Evolutionary conservation across 2,329 filamentous ascomycete genomes (phyloP).

Genomic region (Pezicula rhizophila): DNA sequence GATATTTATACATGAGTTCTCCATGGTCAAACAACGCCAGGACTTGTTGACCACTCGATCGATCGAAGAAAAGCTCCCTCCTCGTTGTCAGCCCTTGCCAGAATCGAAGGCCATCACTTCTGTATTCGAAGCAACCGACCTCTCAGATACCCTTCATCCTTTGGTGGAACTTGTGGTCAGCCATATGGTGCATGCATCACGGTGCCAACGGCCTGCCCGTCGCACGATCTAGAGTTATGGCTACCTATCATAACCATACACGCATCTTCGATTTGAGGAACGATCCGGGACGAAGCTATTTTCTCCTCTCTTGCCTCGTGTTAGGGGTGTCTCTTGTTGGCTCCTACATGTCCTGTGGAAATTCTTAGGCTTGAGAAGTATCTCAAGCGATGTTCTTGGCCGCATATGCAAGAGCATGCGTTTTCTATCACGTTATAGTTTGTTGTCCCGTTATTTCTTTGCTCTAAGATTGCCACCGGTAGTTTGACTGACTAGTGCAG

Average conservation of each 20-base stretch:
- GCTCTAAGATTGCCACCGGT: conserved; percentile 10
- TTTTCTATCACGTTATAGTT: conserved; percentile 25
- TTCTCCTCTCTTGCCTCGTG: not conserved
- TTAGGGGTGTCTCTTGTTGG: not conserved
- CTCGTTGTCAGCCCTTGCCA: not conserved
- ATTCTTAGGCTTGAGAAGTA: conserved; percentile 8
- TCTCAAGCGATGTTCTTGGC: conserved; percentile 5
- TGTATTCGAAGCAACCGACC: not conserved
- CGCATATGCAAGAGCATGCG: conserved; percentile 14
- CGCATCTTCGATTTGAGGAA: not conserved
- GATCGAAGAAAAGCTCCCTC: not conserved
- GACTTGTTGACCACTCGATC: not conserved
- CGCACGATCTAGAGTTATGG: too few species aligned
- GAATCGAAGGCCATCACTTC: not conserved
- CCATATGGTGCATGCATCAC: not conserved
- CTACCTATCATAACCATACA: conserved; percentile 1
- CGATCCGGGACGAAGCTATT: not conserved
- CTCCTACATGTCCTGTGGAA: conserved; percentile 10
- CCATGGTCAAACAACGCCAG: not conserved
- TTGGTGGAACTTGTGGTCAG: not conserved
- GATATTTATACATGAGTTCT: not conserved
- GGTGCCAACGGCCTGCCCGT: not conserved
- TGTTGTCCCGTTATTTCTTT: conserved; percentile 17
- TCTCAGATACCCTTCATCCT: not conserved
- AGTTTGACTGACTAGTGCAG: conserved; percentile 13